These are phyloP conservation scores for Botrytis pseudocinerea DNA, from an alignment of 2,329 filamentous ascomycete species.

Conservation along the genomic window DNA sequence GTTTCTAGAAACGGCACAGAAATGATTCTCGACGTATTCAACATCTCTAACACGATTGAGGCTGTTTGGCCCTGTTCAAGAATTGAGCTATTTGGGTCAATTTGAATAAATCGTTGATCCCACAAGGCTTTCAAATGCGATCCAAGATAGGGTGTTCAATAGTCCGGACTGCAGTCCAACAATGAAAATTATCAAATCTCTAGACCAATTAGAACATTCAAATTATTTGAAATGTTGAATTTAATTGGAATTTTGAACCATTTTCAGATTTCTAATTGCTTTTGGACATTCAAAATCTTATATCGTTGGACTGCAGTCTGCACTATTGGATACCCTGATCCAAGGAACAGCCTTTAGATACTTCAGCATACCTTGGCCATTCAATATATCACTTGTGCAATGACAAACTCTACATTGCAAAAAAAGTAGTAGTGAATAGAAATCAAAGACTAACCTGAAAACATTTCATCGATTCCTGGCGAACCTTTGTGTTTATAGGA, in stretches of 20 bases:
- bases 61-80: background rate
- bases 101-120: background rate
- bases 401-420: background rate
- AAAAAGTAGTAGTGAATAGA: background rate
- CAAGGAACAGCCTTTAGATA: background rate
- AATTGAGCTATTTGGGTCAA: background rate
- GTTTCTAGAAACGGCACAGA: background rate
- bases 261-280: no score
- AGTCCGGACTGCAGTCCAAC: no score
- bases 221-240: no score
- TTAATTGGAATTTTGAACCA: no score
- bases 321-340: no score
- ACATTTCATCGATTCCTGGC: slow-evolving; percentile 59
- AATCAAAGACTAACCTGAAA: slow-evolving; percentile 52
- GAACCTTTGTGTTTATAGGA: slow-evolving; percentile 46
- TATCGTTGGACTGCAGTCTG: no score
- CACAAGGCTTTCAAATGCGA: background rate
- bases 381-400: background rate
- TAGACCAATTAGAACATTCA: no score
- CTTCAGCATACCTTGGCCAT: slow-evolving; percentile 8
- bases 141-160: no score
- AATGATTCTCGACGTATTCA: background rate
- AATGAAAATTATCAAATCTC: no score
- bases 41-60: background rate
- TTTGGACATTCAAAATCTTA: no score